Base-by-base conservation (phyloP, 139 green algal genomes). In the Chlamydomonas eustigma region DNA sequence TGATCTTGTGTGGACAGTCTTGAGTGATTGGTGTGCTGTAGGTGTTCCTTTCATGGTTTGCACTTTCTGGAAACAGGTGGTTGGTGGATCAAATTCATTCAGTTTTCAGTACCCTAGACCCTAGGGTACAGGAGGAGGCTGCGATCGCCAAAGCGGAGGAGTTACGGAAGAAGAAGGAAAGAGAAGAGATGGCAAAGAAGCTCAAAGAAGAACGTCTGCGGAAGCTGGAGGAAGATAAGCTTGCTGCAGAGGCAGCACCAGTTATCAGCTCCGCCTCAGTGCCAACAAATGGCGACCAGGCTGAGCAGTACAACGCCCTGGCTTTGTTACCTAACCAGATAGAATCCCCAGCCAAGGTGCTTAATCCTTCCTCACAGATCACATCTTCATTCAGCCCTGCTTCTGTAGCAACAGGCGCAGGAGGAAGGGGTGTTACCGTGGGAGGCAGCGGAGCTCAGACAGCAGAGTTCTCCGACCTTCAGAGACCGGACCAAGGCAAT, bases 131-230 rank as follows among this genome's bases (percentile, higher is more conserved):
- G 58, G 24, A 35, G 0, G 81, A 86, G 5, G 50, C 39, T 0
- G 73, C 39, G 36, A 73, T 64, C 32, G 76, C 78, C 22, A 80
- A 73, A 64, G 25, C 44, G 28, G 81, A 86, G 70, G 81, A 86
- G 70, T 63, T 64, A 24, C 74, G 63, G 2, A 82, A 80, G 63
- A 81, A 83, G 74, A 81, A 79, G 69, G 81, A 86, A 63, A 74
- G 81, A 0, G 81, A 86, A 38, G 81, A 86, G 64, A 67, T 72
- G 73, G 77, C 44, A 18, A 28, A 18, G 12, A 58, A 18, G 51
- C 68, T 72, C 34, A 83, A 79, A 33, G 81, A 86, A 69, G 81
- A 86, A 64, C 81, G 81, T 12, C 8, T 75, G 2, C 33, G 63
- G 30, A 35, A 39, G 72, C 72, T 76, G 39, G 71, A 71, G 0